Conservation (phyloP, 768 basidiomycete genomes). For the Leccinum aurantiacum region DNA sequence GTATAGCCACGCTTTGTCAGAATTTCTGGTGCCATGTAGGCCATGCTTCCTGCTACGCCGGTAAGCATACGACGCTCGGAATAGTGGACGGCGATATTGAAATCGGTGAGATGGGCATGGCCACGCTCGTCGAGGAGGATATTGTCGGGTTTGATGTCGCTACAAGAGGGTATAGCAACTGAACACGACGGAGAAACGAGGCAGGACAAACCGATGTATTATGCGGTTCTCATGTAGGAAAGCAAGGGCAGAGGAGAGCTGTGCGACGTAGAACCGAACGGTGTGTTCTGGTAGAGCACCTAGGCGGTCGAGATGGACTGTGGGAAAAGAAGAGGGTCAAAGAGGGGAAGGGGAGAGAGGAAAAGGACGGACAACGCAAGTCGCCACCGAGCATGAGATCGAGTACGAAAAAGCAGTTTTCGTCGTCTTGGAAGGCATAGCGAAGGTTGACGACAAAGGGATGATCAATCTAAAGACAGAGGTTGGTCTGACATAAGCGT, state of each 20-base stretch:
- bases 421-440: slow-evolving; percentile 97
- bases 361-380: slow-evolving; percentile 68
- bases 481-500: not conserved
- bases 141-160: slow-evolving; percentile 97
- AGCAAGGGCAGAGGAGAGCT: slow-evolving; percentile 83
- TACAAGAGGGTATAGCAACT: slow-evolving; percentile 29
- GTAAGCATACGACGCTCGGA: slow-evolving; percentile 80
- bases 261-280: slow-evolving; percentile 86
- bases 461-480: slow-evolving; percentile 76
- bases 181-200: too few species aligned
- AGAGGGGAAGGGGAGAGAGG: not conserved
- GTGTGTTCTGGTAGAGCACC: slow-evolving; percentile 72
- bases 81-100: slow-evolving; percentile 98
- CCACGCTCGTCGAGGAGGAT: slow-evolving; percentile 94
- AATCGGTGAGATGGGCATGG: slow-evolving; percentile 95
- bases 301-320: slow-evolving; percentile 88
- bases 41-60: slow-evolving; percentile 97
- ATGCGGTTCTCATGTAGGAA: slow-evolving; percentile 93
- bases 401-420: slow-evolving; percentile 97
- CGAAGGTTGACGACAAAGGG: slow-evolving; percentile 93
- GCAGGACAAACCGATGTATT: slow-evolving; percentile 80
- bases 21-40: slow-evolving; percentile 96
- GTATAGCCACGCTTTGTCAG: slow-evolving; percentile 92
- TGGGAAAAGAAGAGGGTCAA: slow-evolving; percentile 3
- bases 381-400: slow-evolving; percentile 98